Evolutionary conservation across 2,329 filamentous ascomycete species (phyloP), one percentile per base, ranked within the genome.

Genomic region (Fusarium goolgardi): DNA sequence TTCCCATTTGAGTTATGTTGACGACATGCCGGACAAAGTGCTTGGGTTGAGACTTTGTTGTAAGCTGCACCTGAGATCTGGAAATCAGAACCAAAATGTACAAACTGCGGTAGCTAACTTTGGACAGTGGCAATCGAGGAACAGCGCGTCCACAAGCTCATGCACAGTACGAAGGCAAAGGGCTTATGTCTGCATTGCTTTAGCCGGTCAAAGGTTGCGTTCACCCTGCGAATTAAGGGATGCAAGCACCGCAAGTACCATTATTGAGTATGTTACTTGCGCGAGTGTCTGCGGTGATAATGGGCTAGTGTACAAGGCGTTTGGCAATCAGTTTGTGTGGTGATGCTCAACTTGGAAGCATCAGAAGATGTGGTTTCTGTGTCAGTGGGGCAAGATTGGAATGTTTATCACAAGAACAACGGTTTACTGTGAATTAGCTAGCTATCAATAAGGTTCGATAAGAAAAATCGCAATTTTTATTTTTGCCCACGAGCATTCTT

Each of bases 161-260:
- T 23, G 18, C 18, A 55, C 12, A 7, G 25, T 16, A 15, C 37
- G 4, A 65, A 60, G 37, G 49, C 25, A 12, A 55, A 29, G 20
- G 63, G 63, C 16, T 56, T 65, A 15, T 65, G 63, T n/a, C 39
- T 65, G 12, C 53, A 60, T 44, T 65, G 63, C 29, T 66, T 54
- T 15, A 37, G 44, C 18, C 51, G 35, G 3, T 23, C 57, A 2
- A 66, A 58, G 21, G 13, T 23, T 51, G 60, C 62, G 15, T 66
- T 66, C 15, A 58, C 46, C 21, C 18, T 21, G 18, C 37, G 56
- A 8, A n/a, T 66, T 29, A 41, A 50, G 20, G 56, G 56, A 2
- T 66, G 62, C 31, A 50, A 45, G 34, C 16, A 66, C 16, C 57
- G 41, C 6, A 66, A 63, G 34, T 66, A 50, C 15, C 63, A 66